These are phyloP conservation scores for Lipomyces oligophaga DNA, from an alignment of 805 yeast genomes.

Conservation along the genomic window DNA sequence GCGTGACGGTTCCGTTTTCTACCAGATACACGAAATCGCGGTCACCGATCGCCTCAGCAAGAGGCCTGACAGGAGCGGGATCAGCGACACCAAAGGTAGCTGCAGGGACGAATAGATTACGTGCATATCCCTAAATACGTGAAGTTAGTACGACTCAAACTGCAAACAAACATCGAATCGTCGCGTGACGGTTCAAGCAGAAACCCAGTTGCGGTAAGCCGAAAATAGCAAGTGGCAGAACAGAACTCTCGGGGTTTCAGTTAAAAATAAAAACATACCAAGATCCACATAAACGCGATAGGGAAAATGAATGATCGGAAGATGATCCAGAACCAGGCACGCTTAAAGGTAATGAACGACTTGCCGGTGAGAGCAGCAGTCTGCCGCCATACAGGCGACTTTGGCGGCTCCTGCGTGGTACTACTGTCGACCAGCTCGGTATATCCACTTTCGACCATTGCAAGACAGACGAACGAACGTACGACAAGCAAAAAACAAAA, in stretches of 20 bases:
- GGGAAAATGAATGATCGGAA: constrained; percentile 37
- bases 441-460: constrained; percentile 2
- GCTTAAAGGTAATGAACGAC: constrained; percentile 16
- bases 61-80: constrained; percentile 31
- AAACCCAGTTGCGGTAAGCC: background rate
- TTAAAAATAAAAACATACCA: constrained; percentile 30
- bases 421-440: too few species aligned
- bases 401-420: constrained; percentile 2
- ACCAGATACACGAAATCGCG: constrained; percentile 34
- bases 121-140: constrained; percentile 34
- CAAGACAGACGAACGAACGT: background rate
- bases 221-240: background rate
- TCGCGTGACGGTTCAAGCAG: background rate
- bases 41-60: constrained; percentile 32
- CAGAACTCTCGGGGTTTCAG: background rate
- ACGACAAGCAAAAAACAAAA: background rate
- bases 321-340: constrained; percentile 37
- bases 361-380: constrained; percentile 26
- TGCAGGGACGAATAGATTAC: constrained; percentile 35
- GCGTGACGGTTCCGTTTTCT: constrained; percentile 29
- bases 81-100: constrained; percentile 37
- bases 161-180: too few species aligned
- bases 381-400: constrained; percentile 23
- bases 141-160: background rate
- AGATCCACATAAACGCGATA: constrained; percentile 35